Evolutionary conservation across 164 flowering plant genomes (phyloP).

Genomic region (Litsea cubeba): DNA sequence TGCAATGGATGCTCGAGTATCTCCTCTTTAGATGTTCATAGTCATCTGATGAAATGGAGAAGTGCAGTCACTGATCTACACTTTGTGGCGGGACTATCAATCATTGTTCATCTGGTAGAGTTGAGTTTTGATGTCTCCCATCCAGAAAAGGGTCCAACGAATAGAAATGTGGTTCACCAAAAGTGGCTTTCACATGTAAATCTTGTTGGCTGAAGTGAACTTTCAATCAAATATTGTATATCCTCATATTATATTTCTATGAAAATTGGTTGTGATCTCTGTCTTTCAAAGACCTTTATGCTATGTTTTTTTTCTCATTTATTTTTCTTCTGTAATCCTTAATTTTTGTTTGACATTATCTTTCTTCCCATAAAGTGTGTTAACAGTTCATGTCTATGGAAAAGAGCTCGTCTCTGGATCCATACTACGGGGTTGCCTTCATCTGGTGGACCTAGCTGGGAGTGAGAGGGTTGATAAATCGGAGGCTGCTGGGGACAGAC

Average conservation of each 20-base stretch:
- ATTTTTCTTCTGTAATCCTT: background rate
- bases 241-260: too few species aligned
- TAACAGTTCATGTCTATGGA: conserved; percentile 84
- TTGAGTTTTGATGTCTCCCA: background rate
- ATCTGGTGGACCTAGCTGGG: conserved; percentile 95
- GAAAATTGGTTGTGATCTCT: background rate
- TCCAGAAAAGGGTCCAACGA: background rate
- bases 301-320: background rate
- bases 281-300: background rate
- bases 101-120: background rate
- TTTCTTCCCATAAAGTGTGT: conserved; percentile 40
- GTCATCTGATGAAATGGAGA: background rate
- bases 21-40: background rate
- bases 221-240: background rate
- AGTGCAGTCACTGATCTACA: background rate
- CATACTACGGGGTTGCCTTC: conserved; percentile 67
- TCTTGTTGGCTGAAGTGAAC: background rate
- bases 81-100: background rate
- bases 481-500: conserved; percentile 82
- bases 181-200: background rate
- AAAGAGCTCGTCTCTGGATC: conserved; percentile 65
- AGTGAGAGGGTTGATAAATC: conserved; percentile 94
- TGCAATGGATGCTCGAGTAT: background rate
- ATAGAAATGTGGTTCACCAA: background rate
- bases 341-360: background rate